A percentile compares a stretch with the other conserved stretches of the same genome.
These are phyloP conservation scores for Cicer arietinum DNA, from an alignment of 306 rosid species.

Conservation along the genomic window DNA sequence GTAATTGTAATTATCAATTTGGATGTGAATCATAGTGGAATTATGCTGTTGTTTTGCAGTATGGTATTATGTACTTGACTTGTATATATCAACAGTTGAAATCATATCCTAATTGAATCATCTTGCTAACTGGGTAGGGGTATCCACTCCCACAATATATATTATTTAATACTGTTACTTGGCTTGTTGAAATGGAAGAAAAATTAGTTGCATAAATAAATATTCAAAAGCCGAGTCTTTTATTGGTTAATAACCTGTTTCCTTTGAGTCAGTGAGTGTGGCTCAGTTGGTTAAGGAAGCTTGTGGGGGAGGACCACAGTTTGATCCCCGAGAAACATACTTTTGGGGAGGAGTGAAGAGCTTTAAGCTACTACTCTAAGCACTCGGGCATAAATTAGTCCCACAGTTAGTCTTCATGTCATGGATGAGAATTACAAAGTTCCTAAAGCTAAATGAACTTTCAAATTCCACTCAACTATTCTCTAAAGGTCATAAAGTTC, in stretches of 20 bases:
- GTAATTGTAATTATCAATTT: slow-evolving; percentile 6
- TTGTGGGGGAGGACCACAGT: not conserved
- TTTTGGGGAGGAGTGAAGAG: not conserved
- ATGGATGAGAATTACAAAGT: too few relatives aligned
- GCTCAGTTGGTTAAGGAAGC: not conserved
- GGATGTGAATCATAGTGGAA: not conserved
- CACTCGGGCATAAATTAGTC: not conserved
- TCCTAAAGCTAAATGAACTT: too few relatives aligned
- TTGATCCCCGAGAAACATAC: not conserved
- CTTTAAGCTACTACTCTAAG: not conserved
- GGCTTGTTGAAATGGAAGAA: slow-evolving; percentile 8
- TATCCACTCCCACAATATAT: not conserved
- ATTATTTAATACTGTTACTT: not conserved
- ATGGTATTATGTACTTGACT: slow-evolving; percentile 13
- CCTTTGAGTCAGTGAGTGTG: not conserved
- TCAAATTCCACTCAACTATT: too few relatives aligned
- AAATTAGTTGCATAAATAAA: not conserved
- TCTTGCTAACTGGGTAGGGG: not conserved
- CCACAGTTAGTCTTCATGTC: not conserved
- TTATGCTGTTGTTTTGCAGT: slow-evolving; percentile 9
- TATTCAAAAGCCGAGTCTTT: not conserved
- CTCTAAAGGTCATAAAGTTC: too few relatives aligned
- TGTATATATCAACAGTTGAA: not conserved
- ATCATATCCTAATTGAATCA: not conserved
- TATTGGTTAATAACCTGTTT: not conserved